phyloP scores from a whole-genome alignment of 164 flowering plant genomes.

The Aristolochia fimbriata region DNA sequence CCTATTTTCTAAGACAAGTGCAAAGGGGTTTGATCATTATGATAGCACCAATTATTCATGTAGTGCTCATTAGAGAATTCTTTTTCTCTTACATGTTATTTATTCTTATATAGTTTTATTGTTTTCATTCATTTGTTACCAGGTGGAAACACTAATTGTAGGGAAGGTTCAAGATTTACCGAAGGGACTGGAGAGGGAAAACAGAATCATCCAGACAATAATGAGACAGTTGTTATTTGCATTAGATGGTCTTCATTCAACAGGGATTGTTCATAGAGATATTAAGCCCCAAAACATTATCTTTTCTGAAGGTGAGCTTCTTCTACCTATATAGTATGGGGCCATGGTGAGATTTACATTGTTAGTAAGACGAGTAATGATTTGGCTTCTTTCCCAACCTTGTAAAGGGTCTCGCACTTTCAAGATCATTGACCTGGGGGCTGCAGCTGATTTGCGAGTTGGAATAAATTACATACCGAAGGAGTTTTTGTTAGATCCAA shows the following conservation, averaged over 20 bases:
- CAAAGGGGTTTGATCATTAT: too few species aligned
- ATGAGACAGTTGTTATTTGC: slow-evolving; percentile 85
- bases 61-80: too few species aligned
- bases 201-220: slow-evolving; percentile 83
- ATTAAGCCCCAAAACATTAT: slow-evolving; percentile 93
- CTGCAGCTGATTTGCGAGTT: slow-evolving; percentile 93
- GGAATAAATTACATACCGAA: slow-evolving; percentile 96
- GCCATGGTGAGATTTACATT: background rate
- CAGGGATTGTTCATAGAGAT: slow-evolving; percentile 96
- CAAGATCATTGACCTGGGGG: slow-evolving; percentile 98
- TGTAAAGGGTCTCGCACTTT: slow-evolving; percentile 73
- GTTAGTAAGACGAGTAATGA: background rate
- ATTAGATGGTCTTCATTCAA: slow-evolving; percentile 92
- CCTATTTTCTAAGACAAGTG: too few species aligned
- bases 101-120: background rate
- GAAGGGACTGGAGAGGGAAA: slow-evolving; percentile 86
- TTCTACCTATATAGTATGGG: background rate
- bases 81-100: too few species aligned
- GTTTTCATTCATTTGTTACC: slow-evolving; percentile 1
- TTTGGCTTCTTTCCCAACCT: slow-evolving; percentile 1
- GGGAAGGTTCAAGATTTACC: slow-evolving; percentile 73
- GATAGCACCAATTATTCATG: too few species aligned
- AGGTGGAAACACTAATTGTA: slow-evolving; percentile 89
- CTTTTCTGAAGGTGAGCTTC: slow-evolving; percentile 85
- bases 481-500: slow-evolving; percentile 92